phyloP scores from a whole-genome alignment of 768 basidiomycete species.

The Xerocomellus dryophilus region DNA sequence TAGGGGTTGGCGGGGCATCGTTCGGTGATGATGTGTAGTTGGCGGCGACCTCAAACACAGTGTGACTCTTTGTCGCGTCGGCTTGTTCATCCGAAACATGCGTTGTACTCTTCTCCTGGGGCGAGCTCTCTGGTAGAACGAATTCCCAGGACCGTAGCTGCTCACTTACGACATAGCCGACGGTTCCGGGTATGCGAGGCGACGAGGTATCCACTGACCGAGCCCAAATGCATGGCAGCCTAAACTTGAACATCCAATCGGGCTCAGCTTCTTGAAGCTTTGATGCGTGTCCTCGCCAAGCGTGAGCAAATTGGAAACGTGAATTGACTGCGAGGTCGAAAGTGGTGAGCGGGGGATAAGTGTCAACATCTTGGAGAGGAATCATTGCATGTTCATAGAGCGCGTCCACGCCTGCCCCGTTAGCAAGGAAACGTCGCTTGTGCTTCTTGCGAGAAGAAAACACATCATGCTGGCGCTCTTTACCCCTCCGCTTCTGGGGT shows the following conservation, averaged over 20 bases:
- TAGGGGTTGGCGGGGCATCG: background rate
- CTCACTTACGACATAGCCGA: slow-evolving; percentile 8
- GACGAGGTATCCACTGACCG: background rate
- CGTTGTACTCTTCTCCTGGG: background rate
- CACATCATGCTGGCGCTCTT: slow-evolving; percentile 16
- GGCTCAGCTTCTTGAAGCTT: slow-evolving; percentile 10
- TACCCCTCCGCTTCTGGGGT: slow-evolving; percentile 17
- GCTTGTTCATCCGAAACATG: background rate
- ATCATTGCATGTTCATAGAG: slow-evolving; percentile 6
- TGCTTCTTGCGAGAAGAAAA: background rate
- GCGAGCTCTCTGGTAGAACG: background rate
- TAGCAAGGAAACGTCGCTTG: background rate
- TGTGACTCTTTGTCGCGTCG: background rate
- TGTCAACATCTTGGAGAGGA: slow-evolving; percentile 17
- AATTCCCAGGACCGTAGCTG: slow-evolving; percentile 17
- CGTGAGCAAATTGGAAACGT: slow-evolving; percentile 23
- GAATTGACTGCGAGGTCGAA: slow-evolving; percentile 18
- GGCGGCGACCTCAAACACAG: background rate
- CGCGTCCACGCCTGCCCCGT: background rate
- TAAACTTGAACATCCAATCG: slow-evolving; percentile 2
- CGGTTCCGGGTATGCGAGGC: slow-evolving; percentile 7
- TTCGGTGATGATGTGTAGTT: background rate
- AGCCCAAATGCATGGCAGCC: background rate
- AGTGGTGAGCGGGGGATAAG: slow-evolving; percentile 16
- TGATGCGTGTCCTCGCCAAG: slow-evolving; percentile 16